Conservation (phyloP, 2,329 filamentous ascomycete genomes). For the Fusarium sp. region DNA sequence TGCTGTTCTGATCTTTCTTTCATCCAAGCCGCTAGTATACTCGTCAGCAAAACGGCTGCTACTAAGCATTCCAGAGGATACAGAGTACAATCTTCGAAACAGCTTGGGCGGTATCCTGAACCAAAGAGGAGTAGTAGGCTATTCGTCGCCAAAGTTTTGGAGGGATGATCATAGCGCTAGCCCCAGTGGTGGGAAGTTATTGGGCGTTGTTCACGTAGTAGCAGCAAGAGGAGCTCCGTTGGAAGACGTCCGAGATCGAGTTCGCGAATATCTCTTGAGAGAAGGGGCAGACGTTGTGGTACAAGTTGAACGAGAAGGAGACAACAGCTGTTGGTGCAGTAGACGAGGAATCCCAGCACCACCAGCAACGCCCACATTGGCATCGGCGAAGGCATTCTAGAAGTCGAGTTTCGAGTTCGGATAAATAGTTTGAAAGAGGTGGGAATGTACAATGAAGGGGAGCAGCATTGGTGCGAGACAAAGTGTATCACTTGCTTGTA, state of each 20-base stretch:
- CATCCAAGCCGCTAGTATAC: slow-evolving; percentile 86
- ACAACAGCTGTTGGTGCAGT: slow-evolving; percentile 69
- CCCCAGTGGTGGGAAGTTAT: slow-evolving; percentile 62
- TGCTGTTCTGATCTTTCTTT: slow-evolving; percentile 91
- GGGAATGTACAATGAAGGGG: slow-evolving; percentile 5
- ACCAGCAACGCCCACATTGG: slow-evolving; percentile 44
- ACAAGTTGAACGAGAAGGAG: slow-evolving; percentile 87
- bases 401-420: slow-evolving; percentile 13
- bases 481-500: slow-evolving; percentile 5
- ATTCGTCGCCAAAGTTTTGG: slow-evolving; percentile 92
- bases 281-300: slow-evolving; percentile 84
- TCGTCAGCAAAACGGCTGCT: slow-evolving; percentile 85
- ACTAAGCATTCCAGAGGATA: slow-evolving; percentile 82
- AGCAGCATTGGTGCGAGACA: background rate
- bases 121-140: slow-evolving; percentile 84
- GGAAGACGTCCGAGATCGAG: slow-evolving; percentile 85
- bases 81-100: slow-evolving; percentile 89
- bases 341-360: slow-evolving; percentile 43
- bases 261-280: slow-evolving; percentile 73
- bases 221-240: slow-evolving; percentile 76
- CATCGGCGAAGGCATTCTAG: slow-evolving; percentile 48
- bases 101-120: slow-evolving; percentile 84
- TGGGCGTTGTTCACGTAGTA: slow-evolving; percentile 88
- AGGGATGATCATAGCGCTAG: slow-evolving; percentile 72
- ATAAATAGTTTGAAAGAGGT: slow-evolving; percentile 18